Conservation (phyloP, 768 basidiomycete genomes). For the Kwoniella sp. region DNA sequence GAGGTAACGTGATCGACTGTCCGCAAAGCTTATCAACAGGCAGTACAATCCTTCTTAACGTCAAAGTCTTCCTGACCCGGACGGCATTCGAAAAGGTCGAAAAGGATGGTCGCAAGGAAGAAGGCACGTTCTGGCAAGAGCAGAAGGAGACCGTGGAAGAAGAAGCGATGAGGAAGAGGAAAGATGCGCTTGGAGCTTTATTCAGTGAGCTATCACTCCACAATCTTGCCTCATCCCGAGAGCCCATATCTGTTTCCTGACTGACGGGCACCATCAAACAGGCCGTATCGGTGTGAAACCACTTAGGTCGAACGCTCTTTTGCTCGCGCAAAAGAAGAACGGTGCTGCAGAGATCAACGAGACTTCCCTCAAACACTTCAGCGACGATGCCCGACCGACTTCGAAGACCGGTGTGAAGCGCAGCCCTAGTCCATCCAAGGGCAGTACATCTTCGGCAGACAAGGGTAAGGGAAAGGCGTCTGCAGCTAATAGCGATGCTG, state of each 20-base stretch:
- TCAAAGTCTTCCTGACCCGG: constrained; percentile 70
- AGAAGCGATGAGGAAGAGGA: constrained; percentile 75
- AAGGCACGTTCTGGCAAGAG: constrained; percentile 65
- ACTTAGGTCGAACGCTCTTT: constrained; percentile 47
- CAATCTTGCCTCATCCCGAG: not conserved
- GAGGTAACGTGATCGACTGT: constrained; percentile 75
- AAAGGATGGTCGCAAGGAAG: constrained; percentile 38
- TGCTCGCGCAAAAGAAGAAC: constrained; percentile 53
- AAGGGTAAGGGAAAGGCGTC: constrained; percentile 54
- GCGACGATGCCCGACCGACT: constrained; percentile 40
- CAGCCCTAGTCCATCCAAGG: constrained; percentile 41
- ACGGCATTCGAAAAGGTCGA: constrained; percentile 65
- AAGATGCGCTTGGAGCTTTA: constrained; percentile 69
- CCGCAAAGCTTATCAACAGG: constrained; percentile 72
- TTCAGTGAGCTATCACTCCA: constrained; percentile 63
- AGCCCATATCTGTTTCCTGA: not conserved
- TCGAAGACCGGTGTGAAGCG: constrained; percentile 6
- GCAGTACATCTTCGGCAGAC: constrained; percentile 27
- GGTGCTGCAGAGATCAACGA: constrained; percentile 50
- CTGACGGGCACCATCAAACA: constrained; percentile 5
- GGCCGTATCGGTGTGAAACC: constrained; percentile 68
- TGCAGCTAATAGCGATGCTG: constrained; percentile 60
- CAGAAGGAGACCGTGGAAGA: constrained; percentile 79
- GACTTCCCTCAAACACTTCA: constrained; percentile 58
- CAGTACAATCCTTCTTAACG: constrained; percentile 72